Evolutionary conservation across 371 early-diverging fungal genomes (phyloP), one percentile per base, ranked within the genome.

Genomic region (Circinella minor): DNA sequence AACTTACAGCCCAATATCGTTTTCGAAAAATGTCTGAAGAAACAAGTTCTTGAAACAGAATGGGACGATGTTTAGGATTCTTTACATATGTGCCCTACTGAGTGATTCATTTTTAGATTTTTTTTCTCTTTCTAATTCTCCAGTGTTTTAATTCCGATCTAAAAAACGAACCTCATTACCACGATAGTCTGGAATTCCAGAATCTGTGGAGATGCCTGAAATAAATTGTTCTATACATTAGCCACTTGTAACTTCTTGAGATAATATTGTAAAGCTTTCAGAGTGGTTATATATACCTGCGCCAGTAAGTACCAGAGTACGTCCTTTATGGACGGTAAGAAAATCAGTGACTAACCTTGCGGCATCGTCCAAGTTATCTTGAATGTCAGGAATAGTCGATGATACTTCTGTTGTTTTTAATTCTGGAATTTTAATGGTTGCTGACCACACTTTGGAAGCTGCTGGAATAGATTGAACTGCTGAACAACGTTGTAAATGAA

Each of bases 121-220:
- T 1, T 1, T 43, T 43, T 43, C 11, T 9, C 43, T 9, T 11
- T 43, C 27, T 43, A 11, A 3, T 43, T 43, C 43, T 9, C 6
- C 11, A 11, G 43, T 43, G 43, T 11, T 43, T 9, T 0, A 43
- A 43, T 43, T 43, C 2, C 27, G 27, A 27, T 43, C 3, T 43
- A 6, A 43, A 43, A 9, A 43, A 38, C 69, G 68, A 70, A 85
- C 86, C 46, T 87, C 81, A 57, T 90, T 83, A 3, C 96, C 96
- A 63, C 96, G 88, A 76, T 96, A 97, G 79, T 96, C 96, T 0
- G 96, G 96, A 18, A 96, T 93, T 20, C 93, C 93, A 0, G 90
- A 90, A 67, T 92, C 93, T 1, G 95, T 94, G 18, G 91, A 92
- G 37, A 93, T 80, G 4, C 94, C 94, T 71, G 87, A 15, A 36